Base-by-base conservation (phyloP, 495 filamentous ascomycete species). In the Xylaria palmicola region DNA sequence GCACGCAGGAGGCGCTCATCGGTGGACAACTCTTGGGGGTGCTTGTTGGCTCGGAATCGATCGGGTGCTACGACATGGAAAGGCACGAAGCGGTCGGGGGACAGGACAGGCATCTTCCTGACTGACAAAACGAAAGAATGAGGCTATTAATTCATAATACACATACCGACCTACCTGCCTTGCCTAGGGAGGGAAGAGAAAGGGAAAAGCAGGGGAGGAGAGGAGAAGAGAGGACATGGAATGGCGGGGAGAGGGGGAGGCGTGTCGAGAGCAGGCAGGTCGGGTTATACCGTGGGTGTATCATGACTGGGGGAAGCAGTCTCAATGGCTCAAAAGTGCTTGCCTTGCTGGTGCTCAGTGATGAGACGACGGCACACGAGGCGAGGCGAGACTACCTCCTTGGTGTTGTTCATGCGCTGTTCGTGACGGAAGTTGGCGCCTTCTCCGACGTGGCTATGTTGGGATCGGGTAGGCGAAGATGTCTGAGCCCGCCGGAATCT, bases 51-150 rank as follows among this genome's bases (percentile, higher is more conserved):
- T 60, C 79, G 86, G 67, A 87, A 92, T 26, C 77, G 81, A 26
- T 88, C 83, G 9, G 73, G 68, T 26, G 78, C 72, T 7, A 77
- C 63, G 40, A 65, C 51, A 41, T 87, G 82, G 24, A 68, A 68
- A 27, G 89, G 82, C 24, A 93, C 85, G 68, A 91, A 95, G 24
- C 90, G 82, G 68, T 95, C 91, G 6, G 81, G 84, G 44, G 62
- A 68, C 59, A 66, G 52, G 62, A 64, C 61, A 69, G 68, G 71
- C 63, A 72, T 72, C 44, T 32, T 64, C n/a, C 62, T 61, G 63
- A 60, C 65, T 59, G 64, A 60, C 69, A 40, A 63, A 64, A 64
- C 56, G 66, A 65, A 64, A 56, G 64, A 68, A 68, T 57, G 69
- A 67, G 56, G 60, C 32, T 61, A 54, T 62, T 58, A 65, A 72